These are phyloP conservation scores for Ceratobasidium sp. DNA, from an alignment of 1,284 basidiomycete species.

Conservation along the genomic window DNA sequence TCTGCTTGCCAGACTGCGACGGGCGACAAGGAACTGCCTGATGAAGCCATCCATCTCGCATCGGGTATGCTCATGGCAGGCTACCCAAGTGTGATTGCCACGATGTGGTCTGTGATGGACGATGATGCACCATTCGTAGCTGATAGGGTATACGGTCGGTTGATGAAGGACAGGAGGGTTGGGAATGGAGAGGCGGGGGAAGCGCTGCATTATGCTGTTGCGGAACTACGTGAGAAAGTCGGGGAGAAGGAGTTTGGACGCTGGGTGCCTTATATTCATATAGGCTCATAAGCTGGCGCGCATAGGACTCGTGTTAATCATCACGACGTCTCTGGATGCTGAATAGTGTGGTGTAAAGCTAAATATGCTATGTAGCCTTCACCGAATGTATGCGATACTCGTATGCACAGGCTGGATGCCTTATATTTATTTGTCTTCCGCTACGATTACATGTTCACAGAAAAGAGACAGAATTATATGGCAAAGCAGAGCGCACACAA, in stretches of 20 bases:
- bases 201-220: slow-evolving; percentile 14
- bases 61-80: slow-evolving; percentile 22
- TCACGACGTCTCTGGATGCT: too few relatives aligned
- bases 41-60: slow-evolving; percentile 18
- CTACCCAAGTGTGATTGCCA: slow-evolving; percentile 11
- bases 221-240: slow-evolving; percentile 2
- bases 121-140: slow-evolving; percentile 8
- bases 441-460: too few relatives aligned
- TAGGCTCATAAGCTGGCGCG: too few relatives aligned
- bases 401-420: too few relatives aligned
- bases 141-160: background rate
- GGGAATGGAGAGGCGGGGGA: background rate
- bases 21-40: slow-evolving; percentile 4
- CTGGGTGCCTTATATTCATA: slow-evolving; percentile 11
- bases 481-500: too few relatives aligned
- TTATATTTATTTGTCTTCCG: too few relatives aligned
- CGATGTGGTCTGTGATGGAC: slow-evolving; percentile 23
- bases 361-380: too few relatives aligned
- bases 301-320: too few relatives aligned
- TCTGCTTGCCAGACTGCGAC: slow-evolving; percentile 34
- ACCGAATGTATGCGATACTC: too few relatives aligned
- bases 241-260: slow-evolving; percentile 3
- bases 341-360: too few relatives aligned
- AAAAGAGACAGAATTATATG: too few relatives aligned
- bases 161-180: background rate